A percentile compares a stretch with the other conserved stretches of the same genome.
phyloP scores from a whole-genome alignment of 345 rosid genomes.

The Salix arbutifolia region DNA sequence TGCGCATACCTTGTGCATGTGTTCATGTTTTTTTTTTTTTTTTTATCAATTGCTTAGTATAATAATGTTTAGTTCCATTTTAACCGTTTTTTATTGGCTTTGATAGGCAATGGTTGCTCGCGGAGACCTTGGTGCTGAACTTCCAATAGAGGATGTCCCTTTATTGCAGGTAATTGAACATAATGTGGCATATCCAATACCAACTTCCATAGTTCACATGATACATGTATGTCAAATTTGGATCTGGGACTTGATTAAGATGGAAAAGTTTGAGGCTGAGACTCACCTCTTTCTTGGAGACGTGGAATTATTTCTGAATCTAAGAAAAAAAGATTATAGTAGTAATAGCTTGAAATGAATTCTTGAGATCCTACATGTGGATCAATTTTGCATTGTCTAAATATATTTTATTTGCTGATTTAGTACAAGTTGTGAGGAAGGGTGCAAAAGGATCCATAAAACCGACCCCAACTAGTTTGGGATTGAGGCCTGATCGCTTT shows the following conservation, averaged over 20 bases:
- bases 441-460: not conserved
- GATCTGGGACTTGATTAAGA: not conserved
- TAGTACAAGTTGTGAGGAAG: not conserved
- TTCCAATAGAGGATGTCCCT: conserved; percentile 96
- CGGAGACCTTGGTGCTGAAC: conserved; percentile 99
- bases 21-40: not conserved
- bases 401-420: not conserved
- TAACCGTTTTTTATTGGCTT: conserved; percentile 7
- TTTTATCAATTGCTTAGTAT: not conserved
- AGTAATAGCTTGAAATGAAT: not conserved
- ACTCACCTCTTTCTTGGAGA: not conserved
- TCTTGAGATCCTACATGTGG: not conserved
- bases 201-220: not conserved
- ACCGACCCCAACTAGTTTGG: not conserved
- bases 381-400: not conserved
- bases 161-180: conserved; percentile 67
- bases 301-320: not conserved
- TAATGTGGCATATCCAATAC: not conserved
- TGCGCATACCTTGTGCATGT: not conserved
- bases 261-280: not conserved
- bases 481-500: not conserved
- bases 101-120: conserved; percentile 97
- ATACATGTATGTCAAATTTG: not conserved
- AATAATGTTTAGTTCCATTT: not conserved
- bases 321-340: not conserved